Evolutionary conservation across 352 stramenopile species (phyloP).

Genomic region (Phytophthora sp.): DNA sequence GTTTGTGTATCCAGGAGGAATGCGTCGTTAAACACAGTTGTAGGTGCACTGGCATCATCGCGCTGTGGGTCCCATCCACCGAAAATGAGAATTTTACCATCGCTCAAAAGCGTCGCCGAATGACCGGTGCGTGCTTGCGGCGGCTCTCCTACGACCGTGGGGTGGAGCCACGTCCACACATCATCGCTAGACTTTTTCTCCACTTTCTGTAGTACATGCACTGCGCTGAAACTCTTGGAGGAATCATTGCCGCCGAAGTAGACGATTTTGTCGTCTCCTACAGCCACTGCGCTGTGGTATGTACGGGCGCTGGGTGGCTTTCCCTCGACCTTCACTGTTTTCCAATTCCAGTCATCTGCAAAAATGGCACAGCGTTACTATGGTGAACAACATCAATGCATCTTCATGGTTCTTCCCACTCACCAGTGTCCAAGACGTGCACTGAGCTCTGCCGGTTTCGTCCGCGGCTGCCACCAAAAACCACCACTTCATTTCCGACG

Average conservation of each 20-base stretch:
- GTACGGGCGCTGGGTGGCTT: slow-evolving; percentile 88
- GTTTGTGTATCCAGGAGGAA: slow-evolving; percentile 92
- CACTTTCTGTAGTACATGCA: slow-evolving; percentile 90
- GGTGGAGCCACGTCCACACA: slow-evolving; percentile 90
- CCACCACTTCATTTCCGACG: slow-evolving; percentile 75
- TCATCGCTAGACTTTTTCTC: slow-evolving; percentile 19
- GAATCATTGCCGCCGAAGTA: slow-evolving; percentile 95
- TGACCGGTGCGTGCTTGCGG: slow-evolving; percentile 90
- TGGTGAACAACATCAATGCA: background rate
- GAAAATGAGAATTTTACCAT: slow-evolving; percentile 90
- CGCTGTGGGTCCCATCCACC: slow-evolving; percentile 94
- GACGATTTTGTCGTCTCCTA: slow-evolving; percentile 77
- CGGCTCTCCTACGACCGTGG: slow-evolving; percentile 68
- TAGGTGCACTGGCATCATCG: slow-evolving; percentile 43
- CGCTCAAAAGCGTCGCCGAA: slow-evolving; percentile 86
- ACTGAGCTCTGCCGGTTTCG: slow-evolving; percentile 78
- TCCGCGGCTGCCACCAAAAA: slow-evolving; percentile 79
- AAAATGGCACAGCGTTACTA: background rate
- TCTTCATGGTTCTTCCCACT: background rate
- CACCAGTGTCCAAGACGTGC: slow-evolving; percentile 76
- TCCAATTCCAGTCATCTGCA: slow-evolving; percentile 91
- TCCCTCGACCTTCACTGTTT: slow-evolving; percentile 83
- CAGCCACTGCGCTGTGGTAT: slow-evolving; percentile 88
- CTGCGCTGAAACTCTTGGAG: slow-evolving; percentile 90
- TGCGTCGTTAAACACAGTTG: slow-evolving; percentile 85